Conservation (phyloP, 176 grass and related monocot species). For the Alloteropsis semialata region DNA sequence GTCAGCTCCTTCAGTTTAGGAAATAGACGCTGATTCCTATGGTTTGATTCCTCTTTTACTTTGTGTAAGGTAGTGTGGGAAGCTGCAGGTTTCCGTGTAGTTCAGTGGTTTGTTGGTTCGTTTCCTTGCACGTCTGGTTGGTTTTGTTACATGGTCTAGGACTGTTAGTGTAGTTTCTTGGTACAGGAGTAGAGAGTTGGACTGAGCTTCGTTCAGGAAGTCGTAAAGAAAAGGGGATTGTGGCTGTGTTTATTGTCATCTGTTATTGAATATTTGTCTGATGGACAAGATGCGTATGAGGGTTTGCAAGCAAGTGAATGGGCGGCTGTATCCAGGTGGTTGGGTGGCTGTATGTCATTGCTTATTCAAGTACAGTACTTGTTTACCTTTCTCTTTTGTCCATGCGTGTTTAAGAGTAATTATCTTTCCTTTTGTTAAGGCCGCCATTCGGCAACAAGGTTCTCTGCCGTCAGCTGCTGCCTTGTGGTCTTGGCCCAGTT, state of each 20-base stretch:
- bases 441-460: no score
- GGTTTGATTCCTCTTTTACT: neutral
- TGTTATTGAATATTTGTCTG: neutral
- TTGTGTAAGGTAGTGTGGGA: neutral
- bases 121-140: neutral
- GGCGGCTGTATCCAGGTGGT: no score
- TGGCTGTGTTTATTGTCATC: neutral
- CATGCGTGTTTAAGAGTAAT: no score
- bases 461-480: no score
- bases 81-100: conserved; percentile 1
- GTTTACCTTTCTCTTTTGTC: no score
- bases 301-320: neutral
- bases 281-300: neutral
- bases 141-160: neutral
- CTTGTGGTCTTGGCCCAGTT: no score
- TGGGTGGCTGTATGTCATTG: no score
- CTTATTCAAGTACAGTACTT: no score
- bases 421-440: no score
- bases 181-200: neutral
- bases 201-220: neutral
- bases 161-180: neutral
- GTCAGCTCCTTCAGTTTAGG: conserved; percentile 72
- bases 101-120: neutral
- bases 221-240: neutral
- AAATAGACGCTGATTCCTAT: conserved; percentile 4